A percentile compares a stretch with the other conserved stretches of the same genome.
These are phyloP conservation scores for Ottelia alismoides DNA, from an alignment of 106 monocot genomes.

Conservation along the genomic window DNA sequence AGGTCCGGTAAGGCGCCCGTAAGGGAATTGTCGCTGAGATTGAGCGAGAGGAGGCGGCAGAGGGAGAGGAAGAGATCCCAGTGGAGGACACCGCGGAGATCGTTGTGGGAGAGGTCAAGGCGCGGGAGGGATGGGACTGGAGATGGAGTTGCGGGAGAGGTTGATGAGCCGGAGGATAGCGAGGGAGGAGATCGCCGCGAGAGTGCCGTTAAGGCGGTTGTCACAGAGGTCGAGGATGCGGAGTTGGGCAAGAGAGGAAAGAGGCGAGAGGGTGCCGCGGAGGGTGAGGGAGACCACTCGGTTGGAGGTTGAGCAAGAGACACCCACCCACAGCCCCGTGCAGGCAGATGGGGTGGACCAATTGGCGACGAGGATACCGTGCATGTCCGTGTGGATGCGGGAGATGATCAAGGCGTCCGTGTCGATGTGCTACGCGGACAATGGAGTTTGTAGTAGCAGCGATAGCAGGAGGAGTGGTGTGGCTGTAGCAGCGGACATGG, in stretches of 20 bases:
- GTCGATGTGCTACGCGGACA: too few relatives aligned
- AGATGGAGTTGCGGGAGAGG: too few relatives aligned
- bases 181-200: constrained; percentile 38
- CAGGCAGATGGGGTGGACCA: constrained; percentile 36
- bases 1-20: too few relatives aligned
- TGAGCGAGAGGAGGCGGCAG: constrained; percentile 25
- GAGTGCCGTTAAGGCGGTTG: too few relatives aligned
- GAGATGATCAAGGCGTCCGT: too few relatives aligned
- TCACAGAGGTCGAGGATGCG: constrained; percentile 41
- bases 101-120: constrained; percentile 44
- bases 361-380: constrained; percentile 40
- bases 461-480: too few relatives aligned
- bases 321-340: constrained; percentile 28
- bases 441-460: too few relatives aligned
- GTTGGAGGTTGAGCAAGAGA: constrained; percentile 18
- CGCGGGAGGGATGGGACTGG: constrained; percentile 32
- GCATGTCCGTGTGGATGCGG: too few relatives aligned
- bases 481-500: too few relatives aligned
- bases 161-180: constrained; percentile 26
- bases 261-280: constrained; percentile 18
- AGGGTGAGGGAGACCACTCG: constrained; percentile 28
- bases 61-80: constrained; percentile 13
- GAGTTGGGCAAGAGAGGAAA: constrained; percentile 38
- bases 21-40: too few relatives aligned
- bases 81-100: constrained; percentile 35